phyloP scores from a whole-genome alignment of 371 early-diverging fungal species.

The Rhizomucor pusillus region DNA sequence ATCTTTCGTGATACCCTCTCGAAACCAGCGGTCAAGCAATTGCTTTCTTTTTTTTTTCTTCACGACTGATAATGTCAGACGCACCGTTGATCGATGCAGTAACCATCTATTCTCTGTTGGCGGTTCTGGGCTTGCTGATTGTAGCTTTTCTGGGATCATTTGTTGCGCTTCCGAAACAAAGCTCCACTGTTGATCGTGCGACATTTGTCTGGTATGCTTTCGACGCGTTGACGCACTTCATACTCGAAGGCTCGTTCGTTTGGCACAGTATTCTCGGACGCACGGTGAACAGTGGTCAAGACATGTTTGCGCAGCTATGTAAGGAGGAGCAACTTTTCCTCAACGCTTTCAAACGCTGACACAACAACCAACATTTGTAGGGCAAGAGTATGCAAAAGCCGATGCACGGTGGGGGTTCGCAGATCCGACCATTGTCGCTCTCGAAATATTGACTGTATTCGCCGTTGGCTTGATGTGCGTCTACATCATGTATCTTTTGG shows the following conservation, averaged over 20 bases:
- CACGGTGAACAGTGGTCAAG: conserved; percentile 18
- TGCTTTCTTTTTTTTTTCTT: no score
- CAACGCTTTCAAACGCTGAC: not conserved
- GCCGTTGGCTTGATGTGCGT: conserved; percentile 20
- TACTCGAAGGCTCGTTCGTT: conserved; percentile 32
- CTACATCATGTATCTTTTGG: conserved; percentile 15
- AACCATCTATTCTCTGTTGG: conserved; percentile 14
- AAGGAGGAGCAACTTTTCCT: conserved; percentile 2
- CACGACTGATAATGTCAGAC: not conserved
- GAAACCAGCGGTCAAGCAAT: no score
- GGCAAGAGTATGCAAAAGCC: conserved; percentile 42
- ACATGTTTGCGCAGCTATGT: conserved; percentile 28
- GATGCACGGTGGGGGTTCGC: conserved; percentile 32
- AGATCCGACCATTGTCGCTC: conserved; percentile 27
- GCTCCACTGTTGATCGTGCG: conserved; percentile 13
- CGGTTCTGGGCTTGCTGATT: conserved; percentile 11
- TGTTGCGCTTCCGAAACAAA: conserved; percentile 26
- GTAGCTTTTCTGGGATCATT: conserved; percentile 8
- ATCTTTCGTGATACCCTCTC: no score
- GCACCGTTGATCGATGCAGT: conserved; percentile 5
- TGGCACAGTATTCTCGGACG: conserved; percentile 25
- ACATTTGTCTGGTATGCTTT: conserved; percentile 28
- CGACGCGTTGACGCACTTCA: conserved; percentile 29
- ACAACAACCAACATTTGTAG: conserved; percentile 3
- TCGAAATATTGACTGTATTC: conserved; percentile 29